A percentile compares a stretch with the other conserved stretches of the same genome.
Conservation (phyloP, 805 yeast genomes). For the Lipomyces oligophaga region DNA sequence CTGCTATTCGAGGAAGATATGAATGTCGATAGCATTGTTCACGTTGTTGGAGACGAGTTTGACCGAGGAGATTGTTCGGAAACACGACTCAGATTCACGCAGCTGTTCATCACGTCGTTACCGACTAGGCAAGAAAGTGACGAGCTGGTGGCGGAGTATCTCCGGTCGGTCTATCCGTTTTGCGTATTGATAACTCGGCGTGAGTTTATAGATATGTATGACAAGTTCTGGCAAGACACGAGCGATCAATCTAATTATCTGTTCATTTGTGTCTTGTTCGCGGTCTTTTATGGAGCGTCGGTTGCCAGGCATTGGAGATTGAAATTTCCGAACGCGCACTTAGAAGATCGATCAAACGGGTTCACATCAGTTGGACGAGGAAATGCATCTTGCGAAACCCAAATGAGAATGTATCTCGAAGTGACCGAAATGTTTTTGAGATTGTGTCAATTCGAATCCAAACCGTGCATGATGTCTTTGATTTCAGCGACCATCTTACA, state of each 20-base stretch:
- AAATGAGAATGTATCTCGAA: neutral
- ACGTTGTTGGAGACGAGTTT: slow-evolving; percentile 1
- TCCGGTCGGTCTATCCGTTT: slow-evolving; percentile 17
- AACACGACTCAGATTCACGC: neutral
- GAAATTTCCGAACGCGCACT: slow-evolving; percentile 4
- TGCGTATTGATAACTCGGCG: slow-evolving; percentile 7
- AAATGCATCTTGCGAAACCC: neutral
- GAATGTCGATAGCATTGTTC: slow-evolving; percentile 1
- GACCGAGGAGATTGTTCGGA: neutral
- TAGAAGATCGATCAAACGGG: too few relatives aligned
- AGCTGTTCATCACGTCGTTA: neutral
- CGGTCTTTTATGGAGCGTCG: slow-evolving; percentile 10
- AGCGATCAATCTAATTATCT: neutral
- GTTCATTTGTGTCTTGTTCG: slow-evolving; percentile 4
- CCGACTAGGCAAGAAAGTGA: slow-evolving; percentile 12
- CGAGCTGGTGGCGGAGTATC: slow-evolving; percentile 7
- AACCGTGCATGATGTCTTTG: slow-evolving; percentile 10
- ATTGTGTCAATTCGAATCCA: slow-evolving; percentile 5
- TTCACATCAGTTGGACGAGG: neutral
- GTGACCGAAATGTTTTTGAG: too few relatives aligned
- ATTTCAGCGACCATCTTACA: slow-evolving; percentile 17
- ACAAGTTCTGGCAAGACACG: slow-evolving; percentile 7
- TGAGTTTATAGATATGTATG: neutral
- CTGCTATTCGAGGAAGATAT: slow-evolving; percentile 10
- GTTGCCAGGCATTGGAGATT: slow-evolving; percentile 6